phyloP scores from a whole-genome alignment of 2,329 filamentous ascomycete genomes.

The Spiromastix sp. region DNA sequence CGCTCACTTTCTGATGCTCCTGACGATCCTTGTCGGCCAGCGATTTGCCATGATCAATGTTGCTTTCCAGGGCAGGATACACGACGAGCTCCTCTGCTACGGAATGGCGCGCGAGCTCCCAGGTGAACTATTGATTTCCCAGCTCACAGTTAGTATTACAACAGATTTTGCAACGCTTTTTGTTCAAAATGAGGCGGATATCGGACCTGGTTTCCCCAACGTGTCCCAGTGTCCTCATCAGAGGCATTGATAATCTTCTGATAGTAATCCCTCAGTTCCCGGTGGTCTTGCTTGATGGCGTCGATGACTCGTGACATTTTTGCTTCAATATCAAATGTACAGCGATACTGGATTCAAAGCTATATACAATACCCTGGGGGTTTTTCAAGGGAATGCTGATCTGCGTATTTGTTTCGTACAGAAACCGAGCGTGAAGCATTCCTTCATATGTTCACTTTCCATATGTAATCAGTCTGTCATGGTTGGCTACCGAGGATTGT shows the following conservation, averaged over 20 bases:
- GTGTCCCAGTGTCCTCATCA: slow-evolving; percentile 33
- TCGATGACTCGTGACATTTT: slow-evolving; percentile 22
- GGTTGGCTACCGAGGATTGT: too few species aligned
- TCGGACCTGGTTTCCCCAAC: slow-evolving; percentile 34
- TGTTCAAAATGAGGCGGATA: background rate
- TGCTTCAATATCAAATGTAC: too few species aligned
- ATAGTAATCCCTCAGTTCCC: slow-evolving; percentile 33
- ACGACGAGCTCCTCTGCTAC: slow-evolving; percentile 44
- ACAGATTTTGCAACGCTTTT: background rate
- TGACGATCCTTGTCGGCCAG: slow-evolving; percentile 30
- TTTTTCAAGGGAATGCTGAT: too few species aligned
- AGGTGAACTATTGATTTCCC: slow-evolving; percentile 35
- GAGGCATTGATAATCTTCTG: slow-evolving; percentile 31
- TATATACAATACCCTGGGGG: too few species aligned
- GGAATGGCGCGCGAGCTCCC: slow-evolving; percentile 43
- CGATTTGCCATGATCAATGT: slow-evolving; percentile 33
- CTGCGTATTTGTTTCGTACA: too few species aligned
- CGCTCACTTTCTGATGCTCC: slow-evolving; percentile 11
- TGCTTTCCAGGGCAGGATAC: slow-evolving; percentile 44
- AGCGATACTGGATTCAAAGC: too few species aligned
- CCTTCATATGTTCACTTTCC: too few species aligned
- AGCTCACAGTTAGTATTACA: background rate
- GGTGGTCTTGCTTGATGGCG: slow-evolving; percentile 33
- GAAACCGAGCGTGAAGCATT: too few species aligned
- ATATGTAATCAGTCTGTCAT: too few species aligned